Conservation (phyloP, 2,329 filamentous ascomycete species). For the Dactylellina parvicollis region DNA sequence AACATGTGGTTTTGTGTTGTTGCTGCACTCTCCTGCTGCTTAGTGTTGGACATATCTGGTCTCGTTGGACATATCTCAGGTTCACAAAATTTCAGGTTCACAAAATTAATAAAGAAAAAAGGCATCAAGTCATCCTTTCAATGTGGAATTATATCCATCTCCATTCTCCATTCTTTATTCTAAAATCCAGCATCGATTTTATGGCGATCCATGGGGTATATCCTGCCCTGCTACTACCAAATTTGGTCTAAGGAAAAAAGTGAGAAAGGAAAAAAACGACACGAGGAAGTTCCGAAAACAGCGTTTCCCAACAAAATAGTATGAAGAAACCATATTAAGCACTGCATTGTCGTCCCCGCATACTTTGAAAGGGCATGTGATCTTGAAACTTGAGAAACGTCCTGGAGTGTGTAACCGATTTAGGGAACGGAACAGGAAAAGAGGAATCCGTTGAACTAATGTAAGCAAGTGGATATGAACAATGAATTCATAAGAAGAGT, state of each 20-base stretch:
- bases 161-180: conserved; percentile 7
- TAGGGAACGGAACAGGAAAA: background rate
- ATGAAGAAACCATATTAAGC: conserved; percentile 21
- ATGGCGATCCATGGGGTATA: conserved; percentile 48
- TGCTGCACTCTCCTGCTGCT: background rate
- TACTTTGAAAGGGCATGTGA: conserved; percentile 19
- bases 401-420: conserved; percentile 5
- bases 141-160: background rate
- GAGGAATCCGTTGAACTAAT: conserved; percentile 17
- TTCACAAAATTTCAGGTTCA: too few relatives aligned
- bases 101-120: too few relatives aligned
- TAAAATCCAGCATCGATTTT: conserved; percentile 21
- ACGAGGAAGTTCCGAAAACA: background rate
- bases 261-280: conserved; percentile 6
- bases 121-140: background rate
- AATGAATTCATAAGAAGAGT: conserved; percentile 14
- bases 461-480: conserved; percentile 29
- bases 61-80: too few relatives aligned
- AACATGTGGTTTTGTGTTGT: conserved; percentile 30
- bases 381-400: conserved; percentile 13
- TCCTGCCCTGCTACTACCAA: conserved; percentile 50
- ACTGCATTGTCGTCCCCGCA: conserved; percentile 13
- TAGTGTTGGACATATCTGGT: too few relatives aligned
- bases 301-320: background rate
- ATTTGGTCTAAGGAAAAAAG: conserved; percentile 37